Evolutionary conservation across 129 eudicot genomes (phyloP), one percentile per base, ranked within the genome.

Genomic region (Pittosporum tobira): DNA sequence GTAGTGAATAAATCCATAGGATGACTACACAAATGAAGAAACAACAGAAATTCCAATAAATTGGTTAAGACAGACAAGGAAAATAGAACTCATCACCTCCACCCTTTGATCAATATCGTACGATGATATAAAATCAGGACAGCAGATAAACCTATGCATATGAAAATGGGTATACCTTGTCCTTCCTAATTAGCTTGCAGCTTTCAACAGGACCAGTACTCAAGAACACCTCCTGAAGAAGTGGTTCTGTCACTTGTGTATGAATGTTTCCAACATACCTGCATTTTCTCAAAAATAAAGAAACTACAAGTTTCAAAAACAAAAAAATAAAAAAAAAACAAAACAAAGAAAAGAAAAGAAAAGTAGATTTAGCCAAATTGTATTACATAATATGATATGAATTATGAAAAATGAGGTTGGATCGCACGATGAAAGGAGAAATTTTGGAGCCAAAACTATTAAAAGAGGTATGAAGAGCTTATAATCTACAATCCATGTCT

Each of bases 221-320:
- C 11, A 82, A 68, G 67, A 88, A 88, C 38, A 88, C 94, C 68
- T 88, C 96, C 59, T 84, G 96, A 58, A 88, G 87, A 46, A 88
- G 88, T 15, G 96, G 89, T 74, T 88, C 96, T 2, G 96, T 84
- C 62, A 84, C 96, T 70, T 84, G 94, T 19, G 73, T 77, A 68
- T 88, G 96, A 69, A 88, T 75, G 60, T 88, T 88, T 54, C 96
- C 96, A 46, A 88, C 87, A 71, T 88, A 88, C 82, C 96, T 88
- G 84, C 82, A 78, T 72, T 75, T 62, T 71, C 81, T 73, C 82
- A 75, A 62, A 81, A 67, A 61, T 48, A 73, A 62, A 70, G 34
- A 64, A 78, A 68, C 71, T 77, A 62, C 67, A 72, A 67, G 54
- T 63, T 77, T 61, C 9, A 51, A 64, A 66, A 71, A 61, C 25